These are phyloP conservation scores for Biscogniauxia marginata DNA, from an alignment of 2,329 filamentous ascomycete species.

Conservation along the genomic window DNA sequence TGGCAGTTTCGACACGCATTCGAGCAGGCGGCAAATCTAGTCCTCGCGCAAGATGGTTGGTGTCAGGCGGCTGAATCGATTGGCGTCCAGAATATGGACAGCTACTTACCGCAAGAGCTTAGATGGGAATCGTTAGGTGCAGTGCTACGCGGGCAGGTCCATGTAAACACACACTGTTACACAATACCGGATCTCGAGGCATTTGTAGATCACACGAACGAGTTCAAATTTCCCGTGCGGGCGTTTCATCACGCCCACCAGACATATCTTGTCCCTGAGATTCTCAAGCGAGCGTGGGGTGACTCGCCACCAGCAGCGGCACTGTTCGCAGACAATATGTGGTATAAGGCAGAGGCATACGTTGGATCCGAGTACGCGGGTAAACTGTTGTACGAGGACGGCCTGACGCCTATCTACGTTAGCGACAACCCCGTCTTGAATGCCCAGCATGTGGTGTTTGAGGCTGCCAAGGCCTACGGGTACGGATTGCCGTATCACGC, in stretches of 20 bases:
- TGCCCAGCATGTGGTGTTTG: conserved; percentile 67
- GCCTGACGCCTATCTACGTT: conserved; percentile 66
- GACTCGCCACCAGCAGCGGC: conserved; percentile 54
- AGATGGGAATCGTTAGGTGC: conserved; percentile 63
- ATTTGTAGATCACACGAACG: conserved; percentile 68
- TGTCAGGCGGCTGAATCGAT: conserved; percentile 53
- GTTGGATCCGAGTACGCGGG: conserved; percentile 64
- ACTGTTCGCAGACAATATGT: conserved; percentile 72
- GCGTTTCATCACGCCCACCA: conserved; percentile 71
- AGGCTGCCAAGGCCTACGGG: conserved; percentile 58
- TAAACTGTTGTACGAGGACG: conserved; percentile 63
- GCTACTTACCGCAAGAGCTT: conserved; percentile 61
- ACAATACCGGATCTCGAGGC: conserved; percentile 67
- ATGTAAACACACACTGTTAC: conserved; percentile 72
- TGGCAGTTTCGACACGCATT: conserved; percentile 69
- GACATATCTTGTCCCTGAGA: conserved; percentile 65
- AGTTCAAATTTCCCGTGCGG: conserved; percentile 65
- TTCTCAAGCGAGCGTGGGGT: conserved; percentile 57
- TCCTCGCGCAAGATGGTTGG: conserved; percentile 66
- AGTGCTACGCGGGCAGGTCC: conserved; percentile 64
- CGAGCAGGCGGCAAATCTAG: conserved; percentile 57
- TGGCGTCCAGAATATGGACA: conserved; percentile 50
- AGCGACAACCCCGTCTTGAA: conserved; percentile 70
- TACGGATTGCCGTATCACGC: conserved; percentile 62
- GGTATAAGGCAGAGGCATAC: conserved; percentile 68